Conservation (phyloP, 2,329 filamentous ascomycete species). For the Aphanoascus verrucosus region DNA sequence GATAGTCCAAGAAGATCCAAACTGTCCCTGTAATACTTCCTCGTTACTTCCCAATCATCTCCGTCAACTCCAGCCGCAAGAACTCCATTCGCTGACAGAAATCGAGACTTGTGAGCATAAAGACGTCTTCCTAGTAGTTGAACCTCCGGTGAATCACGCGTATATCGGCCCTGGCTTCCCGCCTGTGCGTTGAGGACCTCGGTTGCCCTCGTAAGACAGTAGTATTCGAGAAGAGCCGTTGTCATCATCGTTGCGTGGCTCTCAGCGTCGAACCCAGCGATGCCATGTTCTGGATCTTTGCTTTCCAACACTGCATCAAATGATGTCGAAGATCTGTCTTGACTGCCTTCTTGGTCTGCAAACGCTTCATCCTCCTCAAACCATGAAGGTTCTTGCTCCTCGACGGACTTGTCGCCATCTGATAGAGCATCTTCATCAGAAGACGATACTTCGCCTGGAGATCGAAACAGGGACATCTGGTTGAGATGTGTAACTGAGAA, state of each 20-base stretch:
- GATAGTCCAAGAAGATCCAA: conserved; percentile 33
- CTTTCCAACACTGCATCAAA: conserved; percentile 10
- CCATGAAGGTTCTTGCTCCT: conserved; percentile 6
- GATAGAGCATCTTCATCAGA: conserved; percentile 27
- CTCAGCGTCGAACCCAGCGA: conserved; percentile 25
- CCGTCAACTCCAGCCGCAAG: conserved; percentile 31
- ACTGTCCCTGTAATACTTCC: conserved; percentile 35
- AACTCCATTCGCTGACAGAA: conserved; percentile 34
- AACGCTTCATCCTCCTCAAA: background rate
- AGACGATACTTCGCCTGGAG: conserved; percentile 30
- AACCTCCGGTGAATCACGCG: conserved; percentile 34
- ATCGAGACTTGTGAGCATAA: conserved; percentile 34
- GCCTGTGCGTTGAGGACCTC: conserved; percentile 35
- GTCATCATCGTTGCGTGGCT: conserved; percentile 35
- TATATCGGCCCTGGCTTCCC: conserved; percentile 27
- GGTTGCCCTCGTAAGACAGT: conserved; percentile 34
- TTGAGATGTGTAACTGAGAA: background rate
- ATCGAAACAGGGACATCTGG: conserved; percentile 33
- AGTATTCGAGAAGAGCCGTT: conserved; percentile 37
- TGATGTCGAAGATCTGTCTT: background rate
- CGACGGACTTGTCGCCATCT: conserved; percentile 17
- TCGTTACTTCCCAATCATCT: conserved; percentile 27
- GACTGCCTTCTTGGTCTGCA: background rate
- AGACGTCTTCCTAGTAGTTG: conserved; percentile 34
- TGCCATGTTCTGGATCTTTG: conserved; percentile 12